A percentile compares a stretch with the other conserved stretches of the same genome.
Conservation (phyloP, 1,139 yeast genomes). For the Meyerozyma carpophila region DNA sequence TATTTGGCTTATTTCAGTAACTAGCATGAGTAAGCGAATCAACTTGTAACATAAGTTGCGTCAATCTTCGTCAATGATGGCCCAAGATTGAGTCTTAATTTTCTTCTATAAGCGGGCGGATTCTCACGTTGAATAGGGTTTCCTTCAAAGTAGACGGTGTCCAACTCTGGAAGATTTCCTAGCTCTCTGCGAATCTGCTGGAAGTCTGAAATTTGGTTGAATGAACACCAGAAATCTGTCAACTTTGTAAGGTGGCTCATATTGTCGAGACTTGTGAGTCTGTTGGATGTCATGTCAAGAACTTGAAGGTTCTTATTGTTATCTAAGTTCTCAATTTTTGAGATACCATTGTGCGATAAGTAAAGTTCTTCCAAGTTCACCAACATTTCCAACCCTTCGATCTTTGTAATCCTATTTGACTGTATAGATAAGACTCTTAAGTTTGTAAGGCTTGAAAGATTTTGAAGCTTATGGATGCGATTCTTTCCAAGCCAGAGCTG, state of each 20-base stretch:
- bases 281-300: constrained; percentile 78
- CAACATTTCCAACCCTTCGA: constrained; percentile 77
- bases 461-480: constrained; percentile 60
- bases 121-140: constrained; percentile 77
- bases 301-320: constrained; percentile 62
- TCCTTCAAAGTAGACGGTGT: constrained; percentile 93
- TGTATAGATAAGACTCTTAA: constrained; percentile 81
- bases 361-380: constrained; percentile 78
- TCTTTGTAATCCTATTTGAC: constrained; percentile 70
- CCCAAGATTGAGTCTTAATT: constrained; percentile 66
- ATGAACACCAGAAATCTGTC: constrained; percentile 93
- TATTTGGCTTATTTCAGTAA: too few species aligned
- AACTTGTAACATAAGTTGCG: constrained; percentile 61
- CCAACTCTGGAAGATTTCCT: constrained; percentile 57
- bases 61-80: constrained; percentile 81
- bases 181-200: constrained; percentile 65
- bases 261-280: constrained; percentile 55
- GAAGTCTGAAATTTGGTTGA: constrained; percentile 64
- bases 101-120: constrained; percentile 80
- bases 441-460: constrained; percentile 55
- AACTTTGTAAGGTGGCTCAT: constrained; percentile 59
- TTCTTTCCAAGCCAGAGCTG: constrained; percentile 95
- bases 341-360: constrained; percentile 79
- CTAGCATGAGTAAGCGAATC: too few species aligned
- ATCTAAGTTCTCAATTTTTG: constrained; percentile 73